Base-by-base conservation (phyloP, 208 protist species). In the Wallacemonas sp. region DNA sequence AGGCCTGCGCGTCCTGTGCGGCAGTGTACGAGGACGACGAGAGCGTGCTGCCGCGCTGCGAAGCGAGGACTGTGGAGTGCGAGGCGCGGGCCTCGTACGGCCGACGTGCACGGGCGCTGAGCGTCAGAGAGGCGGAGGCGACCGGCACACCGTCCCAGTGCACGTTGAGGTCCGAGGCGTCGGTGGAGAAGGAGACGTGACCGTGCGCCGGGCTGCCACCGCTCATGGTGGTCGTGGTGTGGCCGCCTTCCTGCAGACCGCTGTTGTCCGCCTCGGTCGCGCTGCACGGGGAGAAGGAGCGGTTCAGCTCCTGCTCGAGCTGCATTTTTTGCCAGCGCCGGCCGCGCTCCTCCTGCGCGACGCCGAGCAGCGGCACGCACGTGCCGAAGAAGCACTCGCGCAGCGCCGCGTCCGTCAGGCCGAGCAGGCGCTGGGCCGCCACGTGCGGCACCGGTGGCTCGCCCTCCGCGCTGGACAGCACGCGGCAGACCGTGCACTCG, bases 321-420 rank as follows among this genome's bases (percentile, higher is more conserved):
- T 59, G 52, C 4, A 25, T 49, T 23, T 64, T 65, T 2, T 57
- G 39, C 73, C 77, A 82, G 10, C 57, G 64, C 29, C 70, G 69
- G 33, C 74, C 70, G 33, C 66, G 46, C 12, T 77, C 65, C 26
- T 80, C 68, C 39, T 70, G 49, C 11, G 59, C 67, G 20, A 67
- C 72, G 41, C 72, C 66, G 32, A 87, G 46, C 33, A 87, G 62
- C 32, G 82, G 72, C 29, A 67, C 74, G 32, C 72, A 62, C 3
- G 74, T 81, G 39, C 57, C 67, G 59, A 82, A 84, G 69, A 87
- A 87, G 23, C 71, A 70, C 48, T 80, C 62, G 29, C 70, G 65
- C 33, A 84, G 57, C 25, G 68, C 65, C 4, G 73, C 67, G 2
- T 67, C 62, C 20, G 62, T 46, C 23, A 75, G 38, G 25, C 70